A percentile compares a stretch with the other conserved stretches of the same genome.
Evolutionary conservation across 257 asterid species (phyloP).

Genomic region (Solanum pennellii): DNA sequence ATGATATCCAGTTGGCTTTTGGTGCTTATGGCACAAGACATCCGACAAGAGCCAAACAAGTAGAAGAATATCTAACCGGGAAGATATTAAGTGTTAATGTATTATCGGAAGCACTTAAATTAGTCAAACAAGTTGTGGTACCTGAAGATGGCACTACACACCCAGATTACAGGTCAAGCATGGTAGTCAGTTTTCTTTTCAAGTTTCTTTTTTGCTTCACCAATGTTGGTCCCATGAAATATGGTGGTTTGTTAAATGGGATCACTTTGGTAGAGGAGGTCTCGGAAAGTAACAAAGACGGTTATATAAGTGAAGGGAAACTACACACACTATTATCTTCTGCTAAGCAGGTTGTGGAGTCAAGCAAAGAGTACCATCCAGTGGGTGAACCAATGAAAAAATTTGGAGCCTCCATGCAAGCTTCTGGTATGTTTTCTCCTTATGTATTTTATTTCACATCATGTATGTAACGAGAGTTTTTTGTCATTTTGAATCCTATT

Average conservation of each 20-base stretch:
- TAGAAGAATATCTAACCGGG: constrained; percentile 41
- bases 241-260: constrained; percentile 6
- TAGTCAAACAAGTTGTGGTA: constrained; percentile 33
- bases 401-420: constrained; percentile 54
- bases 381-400: constrained; percentile 62
- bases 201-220: constrained; percentile 32
- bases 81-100: constrained; percentile 18
- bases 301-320: constrained; percentile 1
- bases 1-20: constrained; percentile 29
- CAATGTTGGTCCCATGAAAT: neutral
- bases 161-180: constrained; percentile 42
- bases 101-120: constrained; percentile 30
- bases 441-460: neutral
- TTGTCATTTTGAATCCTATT: neutral
- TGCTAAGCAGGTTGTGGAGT: constrained; percentile 47
- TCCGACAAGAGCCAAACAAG: constrained; percentile 40
- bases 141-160: constrained; percentile 50
- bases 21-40: constrained; percentile 58
- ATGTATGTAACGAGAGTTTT: neutral
- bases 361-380: constrained; percentile 43
- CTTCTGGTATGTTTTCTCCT: constrained; percentile 39
- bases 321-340: constrained; percentile 28
- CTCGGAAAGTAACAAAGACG: neutral
- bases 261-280: constrained; percentile 6
- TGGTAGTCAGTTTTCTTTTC: constrained; percentile 48